Conservation (phyloP, 805 yeast species). For the Pichia cephalocereana region DNA sequence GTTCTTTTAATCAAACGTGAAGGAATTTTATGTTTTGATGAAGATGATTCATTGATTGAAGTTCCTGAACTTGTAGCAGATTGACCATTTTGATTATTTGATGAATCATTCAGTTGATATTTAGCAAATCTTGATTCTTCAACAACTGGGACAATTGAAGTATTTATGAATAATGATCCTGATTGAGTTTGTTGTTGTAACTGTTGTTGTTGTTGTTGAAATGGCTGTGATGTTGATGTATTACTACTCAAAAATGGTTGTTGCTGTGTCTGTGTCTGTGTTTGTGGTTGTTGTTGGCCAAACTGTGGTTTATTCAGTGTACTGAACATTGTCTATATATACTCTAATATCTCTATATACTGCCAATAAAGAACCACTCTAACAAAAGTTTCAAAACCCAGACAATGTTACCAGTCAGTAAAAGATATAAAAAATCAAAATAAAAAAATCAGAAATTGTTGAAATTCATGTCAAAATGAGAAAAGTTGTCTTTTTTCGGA, state of each 20-base stretch:
- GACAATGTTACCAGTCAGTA: no score
- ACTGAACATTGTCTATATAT: not conserved
- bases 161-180: not conserved
- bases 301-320: not conserved
- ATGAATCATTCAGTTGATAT: conserved; percentile 9
- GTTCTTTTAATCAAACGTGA: conserved; percentile 37
- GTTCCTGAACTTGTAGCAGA: not conserved
- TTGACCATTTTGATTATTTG: not conserved
- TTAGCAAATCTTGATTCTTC: conserved; percentile 15
- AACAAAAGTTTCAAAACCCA: no score
- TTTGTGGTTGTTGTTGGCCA: conserved; percentile 1
- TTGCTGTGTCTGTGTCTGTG: not conserved
- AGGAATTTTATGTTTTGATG: conserved; percentile 25
- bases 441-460: no score
- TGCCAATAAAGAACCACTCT: no score
- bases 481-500: no score
- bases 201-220: conserved; percentile 2
- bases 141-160: not conserved
- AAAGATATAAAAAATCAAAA: no score
- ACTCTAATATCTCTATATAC: no score
- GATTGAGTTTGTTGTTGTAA: conserved; percentile 4
- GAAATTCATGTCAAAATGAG: no score
- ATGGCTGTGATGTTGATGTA: not conserved
- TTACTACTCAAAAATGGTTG: no score
- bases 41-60: not conserved